Evolutionary conservation across 1,284 basidiomycete species (phyloP), one percentile per base, ranked within the genome.

Genomic region (Laetiporus sulphureus): DNA sequence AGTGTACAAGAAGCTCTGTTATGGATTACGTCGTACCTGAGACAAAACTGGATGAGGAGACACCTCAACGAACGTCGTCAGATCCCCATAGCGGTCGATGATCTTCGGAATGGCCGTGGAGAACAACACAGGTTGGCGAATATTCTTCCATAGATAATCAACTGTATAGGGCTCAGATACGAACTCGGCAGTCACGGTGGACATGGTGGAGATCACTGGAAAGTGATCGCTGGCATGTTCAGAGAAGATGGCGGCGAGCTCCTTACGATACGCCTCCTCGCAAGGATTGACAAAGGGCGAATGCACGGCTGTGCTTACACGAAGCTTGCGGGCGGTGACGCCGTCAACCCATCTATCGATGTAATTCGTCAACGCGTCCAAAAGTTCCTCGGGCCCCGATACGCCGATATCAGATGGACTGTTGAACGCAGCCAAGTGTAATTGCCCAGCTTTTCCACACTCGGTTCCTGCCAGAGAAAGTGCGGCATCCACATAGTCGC

Each of bases 341-440:
- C 62, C 60, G 3, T 48, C 46, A 10, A 38, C 46, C 36, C 35
- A 43, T 13, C 11, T 38, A n/a, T 53, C 41, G 1, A 64, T 63
- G 15, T 58, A 42, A 11, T 36, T 35, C 1, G 57, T 50, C 6
- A 58, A 54, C 7, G 42, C 45, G 25, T 66, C 62, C 31, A 71
- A 44, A 10, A 56, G 44, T 0, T 21, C 23, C 18, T 47, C 47
- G 4, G 44, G 38, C 1, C 69, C 69, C 1, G 69, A 58, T n/a
- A 70, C 40, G 3, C 64, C 60, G 25, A 69, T 55, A 0, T 52
- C 55, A 11, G 48, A 46, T 0, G 59, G 56, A 4, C 63, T 46
- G 45, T 71, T 71, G 53, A 58, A 63, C 41, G 65, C 67, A 4
- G 56, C 63, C 15, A 70, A 48, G 5, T 64, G 60, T 8, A 69